Evolutionary conservation across 2,329 filamentous ascomycete genomes (phyloP), one percentile per base, ranked within the genome.

Genomic region (Dactylella cylindrospora): DNA sequence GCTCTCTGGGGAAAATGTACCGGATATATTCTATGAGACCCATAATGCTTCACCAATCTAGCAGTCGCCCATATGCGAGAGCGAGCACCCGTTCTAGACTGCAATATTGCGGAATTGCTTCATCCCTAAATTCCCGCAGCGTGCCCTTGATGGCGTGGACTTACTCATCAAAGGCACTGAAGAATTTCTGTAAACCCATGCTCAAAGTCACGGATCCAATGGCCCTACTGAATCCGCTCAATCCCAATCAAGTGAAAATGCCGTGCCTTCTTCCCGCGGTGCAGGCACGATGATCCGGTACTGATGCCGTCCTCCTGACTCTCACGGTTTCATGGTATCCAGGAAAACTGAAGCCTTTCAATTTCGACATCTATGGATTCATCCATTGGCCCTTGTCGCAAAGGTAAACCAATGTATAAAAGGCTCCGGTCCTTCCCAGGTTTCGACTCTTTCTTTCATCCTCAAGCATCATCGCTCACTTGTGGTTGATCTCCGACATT

Each of bases 231-330:
- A 53, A 39, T 13, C 32, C 36, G 52, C 32, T 20, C 22, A 17
- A 20, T 25, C 33, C n/a, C 26, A 29, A 40, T 29, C n/a, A 8
- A 43, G 13, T 20, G 23, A 44, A 23, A 32, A 13, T 40, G 22
- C 43, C 43, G 54, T 62, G 49, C 38, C 41, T 40, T 54, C 41
- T 31, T 20, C 19, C 49, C 57, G 50, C 46, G 44, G 40, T 54
- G 57, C 49, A 62, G 57, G 57, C 49, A 62, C 57, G 57, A 43
- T 26, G 57, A 53, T 62, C 57, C 57, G 57, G 49, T 33, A 39
- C 15, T 39, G 22, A 2, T 62, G 43, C 57, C 57, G 43, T 50
- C 32, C 33, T 62, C 49, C 57, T 49, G 43, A 50, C 29, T 50
- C 35, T 12, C 38, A 44, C 22, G 26, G 20, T 15, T 31, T 61